phyloP scores from a whole-genome alignment of 768 basidiomycete genomes.

The Russula lepida region DNA sequence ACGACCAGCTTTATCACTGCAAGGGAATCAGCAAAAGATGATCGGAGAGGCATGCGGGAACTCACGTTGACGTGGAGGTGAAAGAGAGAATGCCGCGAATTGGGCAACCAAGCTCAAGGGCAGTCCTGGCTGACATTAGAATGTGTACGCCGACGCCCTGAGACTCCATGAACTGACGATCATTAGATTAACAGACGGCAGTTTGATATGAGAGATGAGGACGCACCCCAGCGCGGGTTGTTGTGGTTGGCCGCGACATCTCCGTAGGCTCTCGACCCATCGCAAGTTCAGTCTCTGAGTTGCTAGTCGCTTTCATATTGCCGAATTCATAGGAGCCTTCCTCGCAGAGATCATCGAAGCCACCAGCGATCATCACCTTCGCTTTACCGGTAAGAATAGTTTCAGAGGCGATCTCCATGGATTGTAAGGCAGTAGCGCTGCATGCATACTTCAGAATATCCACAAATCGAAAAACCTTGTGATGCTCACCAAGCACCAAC shows the following conservation, averaged over 20 bases:
- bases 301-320: slow-evolving; percentile 99
- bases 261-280: slow-evolving; percentile 99
- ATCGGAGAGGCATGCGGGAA: slow-evolving; percentile 15
- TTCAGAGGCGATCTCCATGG: slow-evolving; percentile 96
- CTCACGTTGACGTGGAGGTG: slow-evolving; percentile 92
- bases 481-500: slow-evolving; percentile 87
- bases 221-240: slow-evolving; percentile 86
- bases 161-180: slow-evolving; percentile 81
- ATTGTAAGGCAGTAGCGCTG: slow-evolving; percentile 95
- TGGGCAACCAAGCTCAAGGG: slow-evolving; percentile 86
- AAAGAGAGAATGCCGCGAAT: slow-evolving; percentile 92
- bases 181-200: slow-evolving; percentile 1
- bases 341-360: slow-evolving; percentile 96
- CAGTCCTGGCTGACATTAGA: slow-evolving; percentile 94
- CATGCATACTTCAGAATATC: slow-evolving; percentile 1
- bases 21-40: neutral
- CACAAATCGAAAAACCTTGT: neutral
- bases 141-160: slow-evolving; percentile 96
- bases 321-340: slow-evolving; percentile 99
- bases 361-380: slow-evolving; percentile 98
- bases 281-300: slow-evolving; percentile 93
- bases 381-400: slow-evolving; percentile 92
- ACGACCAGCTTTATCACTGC: slow-evolving; percentile 94
- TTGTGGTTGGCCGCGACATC: slow-evolving; percentile 96
- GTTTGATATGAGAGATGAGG: slow-evolving; percentile 1